Percentiles rank a stretch among this genome's conserved stretches.
phyloP scores from a whole-genome alignment of 139 green algal genomes.

The Cymbomonas tetramitiformis region DNA sequence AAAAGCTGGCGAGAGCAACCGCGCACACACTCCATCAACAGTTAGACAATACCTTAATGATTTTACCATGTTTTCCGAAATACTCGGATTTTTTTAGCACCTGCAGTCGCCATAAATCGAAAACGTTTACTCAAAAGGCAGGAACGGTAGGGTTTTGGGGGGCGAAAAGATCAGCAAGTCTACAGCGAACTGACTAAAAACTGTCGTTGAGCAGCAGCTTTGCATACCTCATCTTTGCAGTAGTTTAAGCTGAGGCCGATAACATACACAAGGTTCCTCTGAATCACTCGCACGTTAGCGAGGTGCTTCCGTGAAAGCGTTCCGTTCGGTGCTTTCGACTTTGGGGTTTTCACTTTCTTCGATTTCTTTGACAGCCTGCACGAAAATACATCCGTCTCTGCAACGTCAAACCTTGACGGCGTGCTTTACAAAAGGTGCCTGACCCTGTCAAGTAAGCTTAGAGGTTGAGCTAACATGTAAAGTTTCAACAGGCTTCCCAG shows the following conservation, averaged over 20 bases:
- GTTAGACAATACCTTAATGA: slow-evolving; percentile 60
- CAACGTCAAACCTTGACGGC: too few species aligned
- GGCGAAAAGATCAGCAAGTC: slow-evolving; percentile 15
- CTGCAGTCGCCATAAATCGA: too few species aligned
- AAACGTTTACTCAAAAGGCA: too few species aligned
- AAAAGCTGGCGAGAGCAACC: background rate
- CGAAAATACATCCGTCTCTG: slow-evolving; percentile 11
- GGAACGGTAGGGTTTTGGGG: too few species aligned
- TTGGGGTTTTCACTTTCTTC: slow-evolving; percentile 30
- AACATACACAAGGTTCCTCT: slow-evolving; percentile 80
- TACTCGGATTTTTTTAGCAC: slow-evolving; percentile 37
- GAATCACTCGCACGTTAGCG: slow-evolving; percentile 71
- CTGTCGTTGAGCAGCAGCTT: background rate
- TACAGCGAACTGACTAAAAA: background rate
- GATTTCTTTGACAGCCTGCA: slow-evolving; percentile 11
- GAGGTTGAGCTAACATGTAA: too few species aligned
- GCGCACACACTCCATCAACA: slow-evolving; percentile 24
- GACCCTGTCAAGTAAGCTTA: too few species aligned
- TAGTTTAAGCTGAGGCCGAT: slow-evolving; percentile 62
- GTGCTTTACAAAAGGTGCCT: too few species aligned
- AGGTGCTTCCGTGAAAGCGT: slow-evolving; percentile 29
- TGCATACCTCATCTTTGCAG: slow-evolving; percentile 56
- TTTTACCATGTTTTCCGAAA: slow-evolving; percentile 73
- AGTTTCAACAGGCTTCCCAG: too few species aligned
- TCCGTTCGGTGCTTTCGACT: slow-evolving; percentile 6